A percentile compares a stretch with the other conserved stretches of the same genome.
phyloP scores from a whole-genome alignment of 331 rosid genomes.

The Prunus yedoensis region DNA sequence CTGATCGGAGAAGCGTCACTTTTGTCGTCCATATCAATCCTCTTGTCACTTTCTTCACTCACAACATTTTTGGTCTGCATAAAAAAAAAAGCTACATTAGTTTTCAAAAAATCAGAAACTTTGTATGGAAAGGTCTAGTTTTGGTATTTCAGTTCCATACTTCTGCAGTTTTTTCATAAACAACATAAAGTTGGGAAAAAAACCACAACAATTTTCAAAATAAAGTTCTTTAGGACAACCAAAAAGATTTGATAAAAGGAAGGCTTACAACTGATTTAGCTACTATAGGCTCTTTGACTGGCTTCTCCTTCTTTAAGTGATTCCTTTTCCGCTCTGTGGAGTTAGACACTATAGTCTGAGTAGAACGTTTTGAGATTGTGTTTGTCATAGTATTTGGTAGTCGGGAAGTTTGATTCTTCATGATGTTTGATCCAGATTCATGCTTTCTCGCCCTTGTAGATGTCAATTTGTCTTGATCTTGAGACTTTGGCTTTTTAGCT shows the following conservation, averaged over 20 bases:
- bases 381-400: constrained; percentile 33
- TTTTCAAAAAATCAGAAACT: constrained; percentile 11
- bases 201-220: background rate
- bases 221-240: background rate
- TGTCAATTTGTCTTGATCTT: constrained; percentile 48
- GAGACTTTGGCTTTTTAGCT: constrained; percentile 42
- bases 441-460: constrained; percentile 47
- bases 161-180: background rate
- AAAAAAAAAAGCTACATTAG: constrained; percentile 22
- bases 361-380: constrained; percentile 33
- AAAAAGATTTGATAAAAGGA: constrained; percentile 6
- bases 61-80: constrained; percentile 48
- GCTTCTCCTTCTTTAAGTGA: constrained; percentile 45
- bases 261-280: constrained; percentile 55
- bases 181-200: background rate
- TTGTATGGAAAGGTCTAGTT: background rate
- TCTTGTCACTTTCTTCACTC: constrained; percentile 38
- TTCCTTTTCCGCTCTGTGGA: constrained; percentile 40
- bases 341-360: constrained; percentile 19
- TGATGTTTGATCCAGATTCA: constrained; percentile 37
- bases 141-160: background rate
- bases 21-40: constrained; percentile 30
- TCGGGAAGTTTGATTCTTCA: constrained; percentile 33
- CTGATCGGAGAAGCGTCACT: constrained; percentile 34
- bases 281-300: constrained; percentile 31